Evolutionary conservation across 2,329 filamentous ascomycete species (phyloP), one percentile per base, ranked within the genome.

Genomic region (Phaeosphaeriaceae sp.): DNA sequence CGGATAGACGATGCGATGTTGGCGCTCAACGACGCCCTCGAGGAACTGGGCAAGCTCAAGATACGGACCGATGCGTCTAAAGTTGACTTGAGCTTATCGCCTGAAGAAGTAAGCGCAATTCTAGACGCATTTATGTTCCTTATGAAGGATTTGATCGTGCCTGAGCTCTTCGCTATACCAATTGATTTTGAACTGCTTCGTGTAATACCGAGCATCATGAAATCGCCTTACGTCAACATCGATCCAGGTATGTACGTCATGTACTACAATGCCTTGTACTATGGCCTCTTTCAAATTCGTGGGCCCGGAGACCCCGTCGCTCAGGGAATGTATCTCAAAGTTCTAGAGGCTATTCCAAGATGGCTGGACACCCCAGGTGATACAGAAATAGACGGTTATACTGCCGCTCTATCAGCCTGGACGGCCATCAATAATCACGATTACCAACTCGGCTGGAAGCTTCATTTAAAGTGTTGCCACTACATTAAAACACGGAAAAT

Each of bases 371-470:
- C 48, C 4, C 16, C 54, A 2, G 56, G 23, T 4, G 51, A 51
- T 1, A 59, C 54, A 2, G 46, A 49, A 4, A 38, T 68, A 42
- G 64, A 70, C 40, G 57, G 52, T 2, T 47, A 56, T 23, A 61
- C 56, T 20, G 65, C 66, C 26, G 50, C 58, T 1, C 39, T 68
- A 15, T 61, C 51, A 3, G 39, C 52, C 3, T 68, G 64, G 65
- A 63, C 63, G 13, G 56, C 60, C 2, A 56, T 65, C 28, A 61
- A 48, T 28, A 61, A 63, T 33, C 61, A 66, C 11, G 64, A 70
- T 18, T 67, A 66, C 33, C 64, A 66, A 29, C 47, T 68, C 6
- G 57, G 61, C 2, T 70, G 65, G 63, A 64, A 62, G 17, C 66
- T 70, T 17, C 66, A 70, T 40, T 54, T 56, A 48, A 67, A 67